Evolutionary conservation across 2,329 filamentous ascomycete species (phyloP), one percentile per base, ranked within the genome.

Genomic region (Zasmidium angulare): DNA sequence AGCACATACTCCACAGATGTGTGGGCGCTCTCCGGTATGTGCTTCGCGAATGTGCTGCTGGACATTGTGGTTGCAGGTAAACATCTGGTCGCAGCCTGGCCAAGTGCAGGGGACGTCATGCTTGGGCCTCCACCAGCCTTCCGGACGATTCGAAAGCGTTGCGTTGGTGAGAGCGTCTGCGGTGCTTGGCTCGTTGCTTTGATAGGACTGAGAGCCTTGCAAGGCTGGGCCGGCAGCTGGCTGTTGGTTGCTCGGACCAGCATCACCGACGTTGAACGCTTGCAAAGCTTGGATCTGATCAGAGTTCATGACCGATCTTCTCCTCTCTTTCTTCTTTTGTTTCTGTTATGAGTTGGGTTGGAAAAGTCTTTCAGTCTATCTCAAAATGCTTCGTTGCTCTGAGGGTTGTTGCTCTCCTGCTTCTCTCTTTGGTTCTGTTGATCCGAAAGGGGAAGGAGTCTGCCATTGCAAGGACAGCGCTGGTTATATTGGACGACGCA

Each of bases 11-110:
- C 54, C 21, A 36, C 65, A 67, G n/a, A 10, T 36, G 53, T 56
- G 55, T 1, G 62, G 64, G 17, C 58, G 53, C 36, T 63, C 56
- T 23, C 19, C 6, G 4, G 66, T 68, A 51, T 68, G 66, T 26
- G 49, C 49, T 43, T 65, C 64, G 12, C 63, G 58, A 21, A 64
- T 56, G 52, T 68, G 66, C 51, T 68, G 66, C 6, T 58, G 17
- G 22, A 65, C 56, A 22, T 68, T 63, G 52, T 63, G 58, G 1
- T 49, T 58, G 29, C 61, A 55, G 12, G 22, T 50, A 56, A 65
- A 66, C 19, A 53, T 22, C 12, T 58, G 52, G 9, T 11, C 19
- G 40, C 64, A 65, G n/a, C 12, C 21, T 40, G 60, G 62, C 24
- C 58, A 58, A 10, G 56, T 51, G 56, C 65, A 67, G 21, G 61